Evolutionary conservation across 495 filamentous ascomycete species (phyloP), one percentile per base, ranked within the genome.

Genomic region (Talaromyces liani): DNA sequence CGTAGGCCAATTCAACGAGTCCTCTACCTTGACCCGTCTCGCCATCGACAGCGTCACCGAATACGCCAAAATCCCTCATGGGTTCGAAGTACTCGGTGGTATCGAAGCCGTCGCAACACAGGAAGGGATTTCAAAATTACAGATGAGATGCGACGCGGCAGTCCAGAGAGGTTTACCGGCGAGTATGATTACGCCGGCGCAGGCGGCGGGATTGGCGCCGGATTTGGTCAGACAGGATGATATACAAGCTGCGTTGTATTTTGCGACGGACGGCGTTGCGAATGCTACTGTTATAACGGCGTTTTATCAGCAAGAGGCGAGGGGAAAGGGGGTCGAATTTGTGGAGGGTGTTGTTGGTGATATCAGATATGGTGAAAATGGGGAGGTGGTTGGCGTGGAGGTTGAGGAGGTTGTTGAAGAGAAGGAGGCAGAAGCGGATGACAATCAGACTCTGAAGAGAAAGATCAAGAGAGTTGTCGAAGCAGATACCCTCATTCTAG

Each of bases 1-100:
- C 34, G 68, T 76, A n/a, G 73, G 72, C 41, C 73, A 76, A 41
- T 69, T 72, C 58, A 76, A 76, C 36, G 73, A 74, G 62, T 76
- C 73, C 7, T 56, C 68, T 0, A 68, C 71, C 3, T 55, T 76
- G 41, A 74, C 72, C 2, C 65, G 61, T 3, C 69, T 76, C 6
- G 71, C 73, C 1, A 69, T 71, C 39, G 72, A 74, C 6, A 73
- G 66, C 4, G 72, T 74, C 6, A 66, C 63, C 1, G 72, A 73
- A 33, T 74, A 76, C 60, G 39, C 64, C 33, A 64, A 68, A 25
- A 63, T 76, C 8, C 71, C 72, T 0, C 68, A 61, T 41, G 72
- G 71, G 2, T 71, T 75, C 31, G 65, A 72, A 24, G 34, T 60
- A n/a, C 69, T 74, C 8, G 73, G 73, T 2, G 72, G 73, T 0